A percentile compares a stretch with the other conserved stretches of the same genome.
phyloP scores from a whole-genome alignment of 2,329 filamentous ascomycete genomes.

The Claviceps spartinae region DNA sequence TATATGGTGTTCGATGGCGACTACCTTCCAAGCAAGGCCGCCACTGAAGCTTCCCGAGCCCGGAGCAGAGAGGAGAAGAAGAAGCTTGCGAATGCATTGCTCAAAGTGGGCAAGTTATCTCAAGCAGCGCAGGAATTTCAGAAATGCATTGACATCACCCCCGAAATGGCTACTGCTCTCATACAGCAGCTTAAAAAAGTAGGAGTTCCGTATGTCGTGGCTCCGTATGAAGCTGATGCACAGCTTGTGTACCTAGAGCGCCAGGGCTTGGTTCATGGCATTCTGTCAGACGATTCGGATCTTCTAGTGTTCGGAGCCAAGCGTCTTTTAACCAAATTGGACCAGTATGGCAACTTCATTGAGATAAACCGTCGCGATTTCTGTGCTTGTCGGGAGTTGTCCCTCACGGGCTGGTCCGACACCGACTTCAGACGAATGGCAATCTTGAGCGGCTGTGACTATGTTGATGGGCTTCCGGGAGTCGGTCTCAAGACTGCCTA shows the following conservation, averaged over 20 bases:
- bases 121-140: slow-evolving; percentile 80
- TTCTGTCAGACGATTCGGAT: slow-evolving; percentile 93
- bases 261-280: slow-evolving; percentile 69
- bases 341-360: slow-evolving; percentile 84
- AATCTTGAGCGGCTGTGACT: slow-evolving; percentile 92
- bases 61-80: slow-evolving; percentile 65
- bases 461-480: slow-evolving; percentile 70
- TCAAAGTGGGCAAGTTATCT: slow-evolving; percentile 66
- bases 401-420: slow-evolving; percentile 83
- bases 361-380: slow-evolving; percentile 87
- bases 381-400: slow-evolving; percentile 75
- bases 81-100: slow-evolving; percentile 60
- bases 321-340: slow-evolving; percentile 81
- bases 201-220: slow-evolving; percentile 76
- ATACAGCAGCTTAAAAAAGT: slow-evolving; percentile 83
- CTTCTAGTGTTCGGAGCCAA: slow-evolving; percentile 89
- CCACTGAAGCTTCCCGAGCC: slow-evolving; percentile 67
- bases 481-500: slow-evolving; percentile 92
- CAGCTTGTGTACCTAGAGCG: slow-evolving; percentile 89
- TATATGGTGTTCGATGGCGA: slow-evolving; percentile 96
- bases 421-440: slow-evolving; percentile 87
- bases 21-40: slow-evolving; percentile 82
- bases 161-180: slow-evolving; percentile 81
- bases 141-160: slow-evolving; percentile 90
- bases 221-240: slow-evolving; percentile 95